These are phyloP conservation scores for Achaetomiella virescens DNA, from an alignment of 495 filamentous ascomycete species.

Conservation along the genomic window DNA sequence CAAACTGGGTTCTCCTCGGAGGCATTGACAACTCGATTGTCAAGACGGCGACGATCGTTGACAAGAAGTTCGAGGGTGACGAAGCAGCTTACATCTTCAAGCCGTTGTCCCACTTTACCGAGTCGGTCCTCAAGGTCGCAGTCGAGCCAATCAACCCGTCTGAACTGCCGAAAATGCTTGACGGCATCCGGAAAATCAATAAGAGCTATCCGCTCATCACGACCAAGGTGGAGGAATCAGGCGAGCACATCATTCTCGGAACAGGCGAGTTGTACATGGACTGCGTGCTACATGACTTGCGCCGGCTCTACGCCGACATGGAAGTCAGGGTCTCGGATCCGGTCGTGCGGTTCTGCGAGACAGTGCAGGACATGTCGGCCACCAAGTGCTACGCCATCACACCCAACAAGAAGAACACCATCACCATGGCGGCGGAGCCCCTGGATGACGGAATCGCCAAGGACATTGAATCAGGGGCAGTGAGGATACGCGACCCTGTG, in stretches of 20 bases:
- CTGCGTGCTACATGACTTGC: slow-evolving; percentile 92
- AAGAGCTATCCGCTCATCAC: slow-evolving; percentile 93
- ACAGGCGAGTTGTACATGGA: slow-evolving; percentile 99
- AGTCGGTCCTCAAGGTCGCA: slow-evolving; percentile 95
- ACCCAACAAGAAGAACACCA: slow-evolving; percentile 98
- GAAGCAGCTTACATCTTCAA: slow-evolving; percentile 94
- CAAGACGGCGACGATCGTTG: slow-evolving; percentile 93
- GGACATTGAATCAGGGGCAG: slow-evolving; percentile 86
- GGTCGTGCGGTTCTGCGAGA: slow-evolving; percentile 95
- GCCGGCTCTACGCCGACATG: slow-evolving; percentile 95
- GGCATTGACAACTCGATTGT: slow-evolving; percentile 98
- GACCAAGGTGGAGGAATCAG: slow-evolving; percentile 98
- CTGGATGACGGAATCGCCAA: slow-evolving; percentile 90
- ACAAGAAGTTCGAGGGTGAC: slow-evolving; percentile 68
- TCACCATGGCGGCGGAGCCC: slow-evolving; percentile 96
- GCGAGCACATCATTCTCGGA: slow-evolving; percentile 89
- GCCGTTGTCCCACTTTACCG: slow-evolving; percentile 88
- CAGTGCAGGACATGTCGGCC: slow-evolving; percentile 92
- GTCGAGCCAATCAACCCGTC: slow-evolving; percentile 98
- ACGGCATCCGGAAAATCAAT: slow-evolving; percentile 92
- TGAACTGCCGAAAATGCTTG: slow-evolving; percentile 98
- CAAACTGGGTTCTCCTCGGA: slow-evolving; percentile 84
- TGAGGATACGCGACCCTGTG: slow-evolving; percentile 87
- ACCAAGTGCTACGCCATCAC: slow-evolving; percentile 98
- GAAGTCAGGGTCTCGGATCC: slow-evolving; percentile 98